phyloP scores from a whole-genome alignment of 1,284 basidiomycete species.

The Tilletia caries region DNA sequence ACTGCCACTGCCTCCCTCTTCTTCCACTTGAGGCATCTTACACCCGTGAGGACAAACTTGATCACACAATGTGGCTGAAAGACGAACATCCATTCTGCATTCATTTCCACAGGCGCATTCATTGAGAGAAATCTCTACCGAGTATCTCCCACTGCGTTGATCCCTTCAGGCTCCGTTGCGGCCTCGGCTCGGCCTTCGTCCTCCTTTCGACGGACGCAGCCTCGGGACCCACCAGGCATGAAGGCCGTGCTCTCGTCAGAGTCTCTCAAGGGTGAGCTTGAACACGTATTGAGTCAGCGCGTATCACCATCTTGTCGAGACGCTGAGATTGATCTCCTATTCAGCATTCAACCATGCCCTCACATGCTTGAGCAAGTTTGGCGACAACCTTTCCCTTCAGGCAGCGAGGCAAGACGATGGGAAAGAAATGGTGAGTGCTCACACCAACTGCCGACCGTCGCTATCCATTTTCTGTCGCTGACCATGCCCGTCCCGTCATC shows the following conservation, averaged over 20 bases:
- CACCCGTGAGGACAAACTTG: no score
- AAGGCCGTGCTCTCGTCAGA: constrained; percentile 5
- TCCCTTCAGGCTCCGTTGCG: neutral
- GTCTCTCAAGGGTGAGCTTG: neutral
- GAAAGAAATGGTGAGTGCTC: neutral
- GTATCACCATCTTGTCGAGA: neutral
- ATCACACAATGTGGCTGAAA: no score
- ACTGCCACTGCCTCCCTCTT: no score
- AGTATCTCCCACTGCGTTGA: neutral
- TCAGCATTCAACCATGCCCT: constrained; percentile 10
- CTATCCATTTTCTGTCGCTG: neutral
- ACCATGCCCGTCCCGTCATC: neutral
- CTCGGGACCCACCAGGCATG: neutral
- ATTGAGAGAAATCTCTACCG: neutral
- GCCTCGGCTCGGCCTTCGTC: neutral
- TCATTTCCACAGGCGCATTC: neutral
- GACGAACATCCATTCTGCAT: no score
- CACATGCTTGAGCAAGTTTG: constrained; percentile 10
- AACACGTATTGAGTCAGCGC: no score
- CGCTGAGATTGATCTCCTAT: neutral
- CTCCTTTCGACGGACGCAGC: neutral
- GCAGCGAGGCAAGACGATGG: neutral
- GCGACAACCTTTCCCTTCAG: constrained; percentile 12
- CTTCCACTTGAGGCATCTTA: no score
- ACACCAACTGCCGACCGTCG: no score